Evolutionary conservation across 2,329 filamentous ascomycete genomes (phyloP), one percentile per base, ranked within the genome.

Genomic region (Phoma sp.): DNA sequence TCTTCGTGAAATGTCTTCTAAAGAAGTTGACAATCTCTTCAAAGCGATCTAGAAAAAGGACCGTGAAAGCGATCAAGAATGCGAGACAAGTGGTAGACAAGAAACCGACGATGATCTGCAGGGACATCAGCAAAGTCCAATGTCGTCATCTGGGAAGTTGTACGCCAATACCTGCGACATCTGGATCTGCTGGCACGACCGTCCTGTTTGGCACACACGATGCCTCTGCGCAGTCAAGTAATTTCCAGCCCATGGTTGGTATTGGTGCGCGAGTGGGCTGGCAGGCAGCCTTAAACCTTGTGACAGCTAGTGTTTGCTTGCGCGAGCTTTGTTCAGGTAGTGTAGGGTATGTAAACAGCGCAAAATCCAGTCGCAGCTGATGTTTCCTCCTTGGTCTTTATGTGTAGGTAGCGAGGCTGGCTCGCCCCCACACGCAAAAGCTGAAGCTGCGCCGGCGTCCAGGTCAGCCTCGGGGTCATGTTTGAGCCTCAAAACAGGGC

Each of bases 151-250:
- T 10, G 15, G 11, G n/a, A 10, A 11, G 10, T 28, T 62, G 17
- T 58, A 71, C 68, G 2, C 68, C 68, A 14, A 69, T 57, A 7
- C 68, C 68, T 45, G 68, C 68, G 28, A 71, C 65, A 55, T 71
- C 68, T 15, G 68, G 61, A 55, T 71, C 66, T 15, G 68, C 66
- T 2, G 53, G 34, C 2, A 71, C 60, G 9, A 12, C 34, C 21
- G 63, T 50, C 15, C 60, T 58, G 6, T 37, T 50, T 17, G 30
- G 21, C 1, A 18, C 32, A 32, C 67, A 69, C 25, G 47, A 52
- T n/a, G 36, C 38, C 6, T 59, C 48, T 7, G 59, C 60, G 36
- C 67, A 67, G 17, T 64, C 57, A 23, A 69, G 55, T 6, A 67
- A 4, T 32, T 42, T 58, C 60, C 61, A 62, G 15, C 48, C 47